Base-by-base conservation (phyloP, 768 basidiomycete genomes). In the Epithele typhae region DNA sequence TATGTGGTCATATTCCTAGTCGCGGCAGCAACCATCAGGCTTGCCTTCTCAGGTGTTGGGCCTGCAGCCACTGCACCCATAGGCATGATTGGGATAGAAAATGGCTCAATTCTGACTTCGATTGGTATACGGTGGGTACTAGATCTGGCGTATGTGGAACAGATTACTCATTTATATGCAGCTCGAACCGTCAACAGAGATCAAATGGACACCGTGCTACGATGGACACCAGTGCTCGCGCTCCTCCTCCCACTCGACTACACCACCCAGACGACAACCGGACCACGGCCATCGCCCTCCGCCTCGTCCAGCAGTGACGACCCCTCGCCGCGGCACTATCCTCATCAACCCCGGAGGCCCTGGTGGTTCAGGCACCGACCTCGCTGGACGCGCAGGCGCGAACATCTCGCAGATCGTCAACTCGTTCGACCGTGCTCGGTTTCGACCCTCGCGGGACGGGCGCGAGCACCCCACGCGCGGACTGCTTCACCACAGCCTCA, bases 401-500 rank as follows among this genome's bases (percentile, higher is more conserved):
- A 37, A 41, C 36, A 41, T 51, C 40, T 19, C 44, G 24, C 33
- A 32, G 25, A 48, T 56, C 32, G 39, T 51, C 25, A 51, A 37
- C 18, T 45, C 45, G n/a, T 56, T 44, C 39, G 51, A 56, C 36
- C n/a, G 36, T 56, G 38, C 51, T 56, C 4, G 55, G 55, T n/a
- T 56, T 56, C 34, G 55, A 56, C 38, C 55, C 55, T 14, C 55
- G 55, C 7, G 55, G 55, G 11, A 48, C 39, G 5, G 55, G 55
- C 23, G 55, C 55, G n/a, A 56, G 48, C 43, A 56, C 55, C 3
- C 55, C 55, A 1, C 40, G 38, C 10, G 51, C 49, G 19, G 34
- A 44, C 14, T 56, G 55, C 40, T 56, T 53, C 27, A 43, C 44
- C 15, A 42, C 42, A 1, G 33, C 47, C 15, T 46, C 45, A 4